A percentile compares a stretch with the other conserved stretches of the same genome.
Conservation (phyloP, 257 asterid species). For the Apocynum venetum region DNA sequence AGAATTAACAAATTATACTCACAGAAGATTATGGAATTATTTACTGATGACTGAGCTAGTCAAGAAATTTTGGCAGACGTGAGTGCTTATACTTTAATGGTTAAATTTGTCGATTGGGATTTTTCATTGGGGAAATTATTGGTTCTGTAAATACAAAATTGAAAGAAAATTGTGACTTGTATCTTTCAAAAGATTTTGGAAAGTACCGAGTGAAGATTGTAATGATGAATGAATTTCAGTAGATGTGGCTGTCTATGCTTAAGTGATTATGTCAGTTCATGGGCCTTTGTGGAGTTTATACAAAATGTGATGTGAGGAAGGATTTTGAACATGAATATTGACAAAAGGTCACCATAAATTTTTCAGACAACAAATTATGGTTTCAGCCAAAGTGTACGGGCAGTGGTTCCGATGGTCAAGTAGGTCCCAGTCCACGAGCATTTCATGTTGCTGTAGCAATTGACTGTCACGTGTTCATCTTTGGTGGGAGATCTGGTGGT, state of each 20-base stretch:
- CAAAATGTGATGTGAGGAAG: not conserved
- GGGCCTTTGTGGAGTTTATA: not conserved
- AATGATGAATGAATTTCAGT: not conserved
- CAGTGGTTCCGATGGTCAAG: conserved; percentile 70
- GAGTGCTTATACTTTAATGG: not conserved
- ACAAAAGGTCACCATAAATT: conserved; percentile 18
- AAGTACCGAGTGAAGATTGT: not conserved
- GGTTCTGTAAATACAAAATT: not conserved
- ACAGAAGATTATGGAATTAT: not conserved
- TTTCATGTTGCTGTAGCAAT: conserved; percentile 84
- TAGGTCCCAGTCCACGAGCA: conserved; percentile 85
- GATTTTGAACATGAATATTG: not conserved
- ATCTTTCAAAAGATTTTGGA: not conserved
- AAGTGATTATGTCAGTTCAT: not conserved
- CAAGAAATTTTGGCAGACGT: not conserved
- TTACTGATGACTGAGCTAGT: not conserved
- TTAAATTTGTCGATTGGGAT: not conserved
- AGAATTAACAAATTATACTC: not conserved
- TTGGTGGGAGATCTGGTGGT: conserved; percentile 89
- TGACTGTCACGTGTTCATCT: conserved; percentile 93
- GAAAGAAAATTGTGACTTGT: not conserved
- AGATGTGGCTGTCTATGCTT: not conserved
- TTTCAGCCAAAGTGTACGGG: conserved; percentile 89
- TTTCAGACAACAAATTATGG: conserved; percentile 84
- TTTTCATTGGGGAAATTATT: not conserved